Percentiles rank a stretch among this genome's conserved stretches.
Evolutionary conservation across 2,329 filamentous ascomycete genomes (phyloP).

Genomic region (Didymella keratinophila): DNA sequence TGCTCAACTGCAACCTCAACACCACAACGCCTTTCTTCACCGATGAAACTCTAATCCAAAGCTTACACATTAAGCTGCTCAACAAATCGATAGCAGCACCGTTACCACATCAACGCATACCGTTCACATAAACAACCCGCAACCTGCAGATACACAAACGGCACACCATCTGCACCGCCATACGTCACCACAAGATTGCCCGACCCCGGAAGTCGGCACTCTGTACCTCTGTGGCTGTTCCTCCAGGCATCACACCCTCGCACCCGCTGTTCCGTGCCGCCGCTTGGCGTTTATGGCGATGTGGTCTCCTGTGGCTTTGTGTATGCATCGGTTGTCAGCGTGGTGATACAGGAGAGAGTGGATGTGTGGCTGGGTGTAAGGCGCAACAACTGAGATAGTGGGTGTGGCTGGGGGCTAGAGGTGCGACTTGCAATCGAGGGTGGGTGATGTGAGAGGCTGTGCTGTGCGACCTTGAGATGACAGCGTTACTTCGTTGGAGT

Average conservation of each 20-base stretch:
- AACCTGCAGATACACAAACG: background rate
- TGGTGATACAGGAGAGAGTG: background rate
- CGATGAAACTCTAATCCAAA: background rate
- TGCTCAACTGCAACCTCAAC: background rate
- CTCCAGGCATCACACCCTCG: background rate
- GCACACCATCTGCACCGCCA: background rate
- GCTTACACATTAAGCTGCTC: background rate
- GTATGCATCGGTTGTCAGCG: background rate
- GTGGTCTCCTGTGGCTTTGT: background rate
- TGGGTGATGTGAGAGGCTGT: background rate
- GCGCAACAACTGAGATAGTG: background rate
- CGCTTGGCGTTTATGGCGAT: constrained; percentile 4
- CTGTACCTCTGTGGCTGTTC: background rate
- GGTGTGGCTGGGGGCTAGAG: background rate
- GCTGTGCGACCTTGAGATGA: background rate
- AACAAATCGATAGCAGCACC: background rate
- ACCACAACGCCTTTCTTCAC: background rate
- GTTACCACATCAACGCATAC: background rate
- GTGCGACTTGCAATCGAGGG: background rate
- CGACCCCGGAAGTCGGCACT: background rate
- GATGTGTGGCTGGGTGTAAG: background rate
- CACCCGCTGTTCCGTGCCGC: background rate
- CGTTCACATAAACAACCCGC: background rate
- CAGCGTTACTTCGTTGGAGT: background rate
- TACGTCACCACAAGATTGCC: background rate